Evolutionary conservation across 2,329 filamentous ascomycete species (phyloP), one percentile per base, ranked within the genome.

Genomic region (Fusarium veterinarium): DNA sequence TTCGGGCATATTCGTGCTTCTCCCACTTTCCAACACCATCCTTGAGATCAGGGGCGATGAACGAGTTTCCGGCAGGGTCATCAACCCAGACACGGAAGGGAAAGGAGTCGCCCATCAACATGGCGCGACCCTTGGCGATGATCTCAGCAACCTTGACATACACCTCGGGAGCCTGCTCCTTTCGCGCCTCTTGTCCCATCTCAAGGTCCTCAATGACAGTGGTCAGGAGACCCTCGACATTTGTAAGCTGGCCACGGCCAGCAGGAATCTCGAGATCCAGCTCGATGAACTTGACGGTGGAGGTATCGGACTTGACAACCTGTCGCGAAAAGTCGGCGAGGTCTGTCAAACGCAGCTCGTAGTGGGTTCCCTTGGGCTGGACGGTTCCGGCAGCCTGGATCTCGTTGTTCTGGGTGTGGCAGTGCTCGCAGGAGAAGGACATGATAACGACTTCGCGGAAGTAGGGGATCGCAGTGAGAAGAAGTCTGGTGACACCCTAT

Each of bases 381-480:
- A 98, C 95, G 76, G 95, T 90, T 69, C 95, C 95, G 33, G 96
- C 96, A 13, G 95, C 91, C 81, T 98, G 95, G 76, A 99, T 93
- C 78, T 98, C 95, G 82, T 95, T 95, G 86, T 98, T 97, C 74
- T 92, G 91, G 83, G 95, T 92, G 80, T 91, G 86, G 85, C 96
- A 99, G 83, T 98, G 90, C 10, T 94, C 91, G 86, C 96, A 99
- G 74, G 90, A 89, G 83, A 99, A 99, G 71, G 95, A 98, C 91
- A 98, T 97, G 82, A 99, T 90, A 78, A 99, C 94, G 72, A 99
- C 91, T 82, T 99, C 95, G 84, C 95, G 94, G 87, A 99, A 99
- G 87, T 94, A 98, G 20, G 96, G 96, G 62, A 99, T 98, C 73
- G 91, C 91, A 20, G 97, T 97, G 60, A 99, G 90, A 46, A 99